These are phyloP conservation scores for Stachybotrys elegans DNA, from an alignment of 2,329 filamentous ascomycete species.

Conservation along the genomic window DNA sequence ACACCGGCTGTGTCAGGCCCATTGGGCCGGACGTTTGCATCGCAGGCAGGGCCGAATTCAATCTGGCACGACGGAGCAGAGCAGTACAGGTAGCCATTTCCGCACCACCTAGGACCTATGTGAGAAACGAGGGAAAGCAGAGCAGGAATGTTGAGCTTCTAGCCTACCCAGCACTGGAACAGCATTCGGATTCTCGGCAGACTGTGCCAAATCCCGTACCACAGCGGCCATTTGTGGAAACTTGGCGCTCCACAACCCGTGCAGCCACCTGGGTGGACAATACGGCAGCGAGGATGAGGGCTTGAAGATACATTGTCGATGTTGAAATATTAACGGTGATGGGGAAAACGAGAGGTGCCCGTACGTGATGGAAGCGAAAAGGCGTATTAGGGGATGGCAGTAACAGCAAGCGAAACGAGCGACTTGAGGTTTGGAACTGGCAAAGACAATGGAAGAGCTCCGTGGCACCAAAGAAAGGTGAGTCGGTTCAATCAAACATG, in stretches of 20 bases:
- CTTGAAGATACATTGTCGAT: neutral
- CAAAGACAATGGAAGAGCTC: no score
- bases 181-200: conserved; percentile 32
- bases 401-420: no score
- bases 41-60: conserved; percentile 55
- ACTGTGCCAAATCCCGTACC: conserved; percentile 28
- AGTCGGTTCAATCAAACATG: no score
- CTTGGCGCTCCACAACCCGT: conserved; percentile 11
- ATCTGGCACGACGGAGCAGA: conserved; percentile 58
- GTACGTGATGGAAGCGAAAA: neutral
- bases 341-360: neutral
- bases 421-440: no score
- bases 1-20: conserved; percentile 51
- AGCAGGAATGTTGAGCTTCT: no score
- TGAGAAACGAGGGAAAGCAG: neutral
- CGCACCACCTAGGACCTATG: conserved; percentile 44
- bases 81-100: conserved; percentile 50
- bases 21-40: conserved; percentile 47
- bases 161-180: conserved; percentile 37
- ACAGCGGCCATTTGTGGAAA: conserved; percentile 36
- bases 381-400: no score
- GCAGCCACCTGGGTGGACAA: neutral
- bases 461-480: no score
- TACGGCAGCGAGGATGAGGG: neutral
- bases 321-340: neutral